phyloP scores from a whole-genome alignment of 176 grass and related monocot genomes.

The Eleusine coracana region DNA sequence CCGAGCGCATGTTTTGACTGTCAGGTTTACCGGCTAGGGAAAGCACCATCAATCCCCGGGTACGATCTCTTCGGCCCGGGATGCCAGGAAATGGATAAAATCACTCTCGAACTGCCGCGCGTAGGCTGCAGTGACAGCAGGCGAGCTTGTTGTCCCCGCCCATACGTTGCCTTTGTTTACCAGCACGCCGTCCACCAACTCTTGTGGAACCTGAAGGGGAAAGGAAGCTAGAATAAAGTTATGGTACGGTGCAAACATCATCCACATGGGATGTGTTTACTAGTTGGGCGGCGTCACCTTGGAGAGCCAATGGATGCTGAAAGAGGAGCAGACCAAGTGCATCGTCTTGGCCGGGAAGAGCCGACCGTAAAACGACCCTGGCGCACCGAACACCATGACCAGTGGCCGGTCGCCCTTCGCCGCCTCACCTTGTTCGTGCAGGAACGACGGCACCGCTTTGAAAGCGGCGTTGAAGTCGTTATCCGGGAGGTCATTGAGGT shows the following conservation, averaged over 20 bases:
- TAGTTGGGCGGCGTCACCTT: too few relatives aligned
- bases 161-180: neutral
- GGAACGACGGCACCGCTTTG: slow-evolving; percentile 9
- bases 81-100: neutral
- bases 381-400: slow-evolving; percentile 24
- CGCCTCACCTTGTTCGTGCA: neutral
- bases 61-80: neutral
- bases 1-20: neutral
- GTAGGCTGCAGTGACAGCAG: neutral
- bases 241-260: too few relatives aligned
- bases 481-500: slow-evolving; percentile 39
- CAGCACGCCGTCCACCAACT: neutral
- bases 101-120: neutral
- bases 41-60: neutral
- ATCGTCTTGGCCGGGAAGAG: slow-evolving; percentile 38
- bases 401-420: neutral
- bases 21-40: neutral
- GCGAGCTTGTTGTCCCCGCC: neutral
- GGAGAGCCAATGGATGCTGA: slow-evolving; percentile 52
- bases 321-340: slow-evolving; percentile 43
- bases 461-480: slow-evolving; percentile 59
- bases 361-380: slow-evolving; percentile 49
- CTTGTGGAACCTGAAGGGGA: neutral
- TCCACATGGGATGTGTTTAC: too few relatives aligned
- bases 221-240: too few relatives aligned